Conservation (phyloP, 78 protist species). For the Tieghemostelium lacteum region DNA sequence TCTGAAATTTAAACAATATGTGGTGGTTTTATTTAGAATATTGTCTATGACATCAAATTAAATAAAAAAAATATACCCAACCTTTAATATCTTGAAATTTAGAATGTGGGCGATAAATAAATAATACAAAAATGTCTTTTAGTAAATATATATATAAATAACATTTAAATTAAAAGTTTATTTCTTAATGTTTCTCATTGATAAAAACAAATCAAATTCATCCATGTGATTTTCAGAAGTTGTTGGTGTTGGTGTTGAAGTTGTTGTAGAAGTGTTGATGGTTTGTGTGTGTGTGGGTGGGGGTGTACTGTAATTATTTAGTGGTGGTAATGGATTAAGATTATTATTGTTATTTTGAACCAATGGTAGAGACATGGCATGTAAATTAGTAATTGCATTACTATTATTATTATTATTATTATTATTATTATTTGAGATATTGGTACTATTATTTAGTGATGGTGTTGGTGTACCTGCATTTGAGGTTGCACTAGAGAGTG, state of each 20-base stretch:
- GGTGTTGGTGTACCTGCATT: slow-evolving; percentile 9
- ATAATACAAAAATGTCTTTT: no score
- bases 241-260: no score
- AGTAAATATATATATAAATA: no score
- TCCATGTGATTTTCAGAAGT: slow-evolving; percentile 37
- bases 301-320: background rate
- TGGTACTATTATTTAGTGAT: background rate
- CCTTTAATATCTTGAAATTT: no score
- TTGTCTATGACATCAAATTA: no score
- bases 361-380: background rate
- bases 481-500: background rate
- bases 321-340: slow-evolving; percentile 1
- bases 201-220: slow-evolving; percentile 57
- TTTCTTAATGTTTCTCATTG: slow-evolving; percentile 27
- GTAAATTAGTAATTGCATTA: background rate
- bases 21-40: no score
- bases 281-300: background rate
- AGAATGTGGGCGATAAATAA: no score
- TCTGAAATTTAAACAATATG: no score
- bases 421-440: background rate
- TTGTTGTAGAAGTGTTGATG: background rate
- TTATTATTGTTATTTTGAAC: background rate
- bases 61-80: no score
- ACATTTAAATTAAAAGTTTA: no score
- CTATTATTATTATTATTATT: slow-evolving; percentile 2